Conservation (phyloP, 306 rosid species). For the Rubus parviflorus region DNA sequence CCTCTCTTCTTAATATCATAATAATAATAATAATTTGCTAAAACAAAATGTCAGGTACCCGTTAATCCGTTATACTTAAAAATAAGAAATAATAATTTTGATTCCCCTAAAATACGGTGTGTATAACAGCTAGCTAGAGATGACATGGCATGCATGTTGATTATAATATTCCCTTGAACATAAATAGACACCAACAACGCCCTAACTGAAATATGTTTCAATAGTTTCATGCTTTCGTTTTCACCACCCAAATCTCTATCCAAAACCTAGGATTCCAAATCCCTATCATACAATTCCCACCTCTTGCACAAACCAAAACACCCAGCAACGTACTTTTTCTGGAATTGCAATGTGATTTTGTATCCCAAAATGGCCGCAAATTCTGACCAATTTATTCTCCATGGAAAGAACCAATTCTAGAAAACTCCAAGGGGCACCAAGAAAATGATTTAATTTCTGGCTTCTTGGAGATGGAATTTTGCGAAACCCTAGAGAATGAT, state of each 20-base stretch:
- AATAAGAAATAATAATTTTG: too few species aligned
- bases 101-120: too few species aligned
- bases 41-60: too few species aligned
- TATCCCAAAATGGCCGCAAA: conserved; percentile 30
- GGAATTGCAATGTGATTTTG: conserved; percentile 30
- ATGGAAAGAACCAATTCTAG: conserved; percentile 12
- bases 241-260: conserved; percentile 35
- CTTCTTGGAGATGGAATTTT: conserved; percentile 65
- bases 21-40: too few species aligned
- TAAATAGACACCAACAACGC: conserved; percentile 40
- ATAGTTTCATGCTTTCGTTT: conserved; percentile 9
- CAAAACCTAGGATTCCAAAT: conserved; percentile 58
- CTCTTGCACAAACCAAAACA: conserved; percentile 8
- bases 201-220: conserved; percentile 15
- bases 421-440: conserved; percentile 34
- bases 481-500: conserved; percentile 36
- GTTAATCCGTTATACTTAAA: too few species aligned
- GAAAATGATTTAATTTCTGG: conserved; percentile 38
- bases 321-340: neutral
- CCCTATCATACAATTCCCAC: conserved; percentile 6
- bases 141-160: too few species aligned
- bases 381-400: conserved; percentile 27
- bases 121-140: too few species aligned
- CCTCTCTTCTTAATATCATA: too few species aligned
- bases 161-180: conserved; percentile 11